Base-by-base conservation (phyloP, 1,284 basidiomycete genomes). In the Rhizopogon parksii region DNA sequence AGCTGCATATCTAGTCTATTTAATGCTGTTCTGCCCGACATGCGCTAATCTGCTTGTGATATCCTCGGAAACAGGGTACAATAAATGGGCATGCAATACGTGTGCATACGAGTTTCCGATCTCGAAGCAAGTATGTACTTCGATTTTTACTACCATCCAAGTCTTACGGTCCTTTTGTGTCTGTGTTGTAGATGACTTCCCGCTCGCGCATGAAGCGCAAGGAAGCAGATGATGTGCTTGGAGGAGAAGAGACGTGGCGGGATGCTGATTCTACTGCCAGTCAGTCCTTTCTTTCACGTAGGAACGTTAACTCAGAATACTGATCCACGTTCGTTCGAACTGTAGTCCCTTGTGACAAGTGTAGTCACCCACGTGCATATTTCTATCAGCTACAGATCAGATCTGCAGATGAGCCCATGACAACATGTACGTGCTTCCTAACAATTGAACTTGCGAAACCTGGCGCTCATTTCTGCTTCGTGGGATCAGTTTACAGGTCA, bases 101-200 rank as follows among this genome's bases (percentile, higher is more conserved):
- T 98, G 95, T 64, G 88, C 95, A 1, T 98, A 97, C 68, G 92
- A 97, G 60, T 95, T 95, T 66, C 90, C 92, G 1, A 94, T 97
- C 71, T 75, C 73, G 1, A 81, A 80, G 60, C 90, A 92, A 72
- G 91, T 88, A 37, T 30, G 66, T 40, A n/a, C 21, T 6, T 15
- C 15, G 27, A 6, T 24, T 36, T 14, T 25, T 32, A 9, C 6
- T 9, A n/a, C 2, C 8, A 1, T 6, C 21, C 5, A 24, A 24
- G 21, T 24, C 21, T 4, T 3, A 12, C 7, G 17, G 6, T 34
- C 9, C 21, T 38, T 19, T 4, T 19, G 8, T 8, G 12, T 1
- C 6, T 19, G 17, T 35, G 2, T 53, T 15, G 35, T 49, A 89
- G 88, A 95, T 95, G 85, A 95, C 89, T 36, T 88, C 88, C 53